phyloP scores from a whole-genome alignment of 495 filamentous ascomycete genomes.

The Xylaria sp. region DNA sequence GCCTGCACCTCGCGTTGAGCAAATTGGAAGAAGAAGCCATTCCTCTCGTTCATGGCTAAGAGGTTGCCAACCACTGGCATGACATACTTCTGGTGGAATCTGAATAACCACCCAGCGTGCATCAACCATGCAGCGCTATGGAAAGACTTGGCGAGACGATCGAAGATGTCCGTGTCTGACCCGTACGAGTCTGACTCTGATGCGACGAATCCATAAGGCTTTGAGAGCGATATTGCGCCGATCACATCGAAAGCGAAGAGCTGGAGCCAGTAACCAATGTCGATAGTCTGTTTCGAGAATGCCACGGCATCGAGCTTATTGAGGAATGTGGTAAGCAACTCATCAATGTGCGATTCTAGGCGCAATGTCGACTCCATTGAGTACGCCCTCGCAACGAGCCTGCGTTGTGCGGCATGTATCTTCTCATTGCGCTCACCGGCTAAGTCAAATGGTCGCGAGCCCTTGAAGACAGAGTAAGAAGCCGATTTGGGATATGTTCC shows the following conservation, averaged over 20 bases:
- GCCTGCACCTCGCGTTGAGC: constrained; percentile 10
- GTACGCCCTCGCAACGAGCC: constrained; percentile 27
- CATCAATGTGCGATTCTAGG: constrained; percentile 26
- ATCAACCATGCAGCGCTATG: constrained; percentile 10
- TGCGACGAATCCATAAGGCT: constrained; percentile 27
- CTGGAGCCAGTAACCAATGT: constrained; percentile 22
- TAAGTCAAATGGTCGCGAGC: constrained; percentile 28
- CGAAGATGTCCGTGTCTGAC: constrained; percentile 5
- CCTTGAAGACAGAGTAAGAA: constrained; percentile 16
- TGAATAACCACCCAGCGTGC: constrained; percentile 14
- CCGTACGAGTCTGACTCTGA: constrained; percentile 14
- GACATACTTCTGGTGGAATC: background rate
- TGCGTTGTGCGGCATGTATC: constrained; percentile 27
- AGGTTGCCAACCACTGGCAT: constrained; percentile 16
- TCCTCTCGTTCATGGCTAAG: constrained; percentile 22
- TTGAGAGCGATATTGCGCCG: constrained; percentile 28
- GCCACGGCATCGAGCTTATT: constrained; percentile 9
- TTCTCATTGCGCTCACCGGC: constrained; percentile 28
- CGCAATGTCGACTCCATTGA: constrained; percentile 27
- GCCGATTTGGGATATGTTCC: constrained; percentile 21
- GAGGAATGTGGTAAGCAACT: constrained; percentile 6
- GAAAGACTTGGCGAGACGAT: background rate
- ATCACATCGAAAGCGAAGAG: constrained; percentile 27
- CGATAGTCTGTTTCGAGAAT: background rate
- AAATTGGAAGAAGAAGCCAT: constrained; percentile 23